Evolutionary conservation across 768 basidiomycete genomes (phyloP), one percentile per base, ranked within the genome.

Genomic region (Tubosaeta sp.): DNA sequence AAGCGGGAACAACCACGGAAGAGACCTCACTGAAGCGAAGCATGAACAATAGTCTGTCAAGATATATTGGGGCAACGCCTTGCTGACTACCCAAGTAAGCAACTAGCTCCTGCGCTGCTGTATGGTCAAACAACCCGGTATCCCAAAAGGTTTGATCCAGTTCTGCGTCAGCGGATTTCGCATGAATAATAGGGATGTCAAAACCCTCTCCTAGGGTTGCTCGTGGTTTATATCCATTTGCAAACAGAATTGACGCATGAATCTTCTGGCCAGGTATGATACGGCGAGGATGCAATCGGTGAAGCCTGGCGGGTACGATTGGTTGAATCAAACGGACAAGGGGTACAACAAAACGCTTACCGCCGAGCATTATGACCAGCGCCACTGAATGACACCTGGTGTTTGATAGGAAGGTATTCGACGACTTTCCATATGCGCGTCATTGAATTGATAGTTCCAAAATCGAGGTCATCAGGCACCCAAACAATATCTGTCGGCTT

Each of bases 391-490:
- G 49, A 58, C 7, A 65, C 58, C 27, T 60, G 63, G 2, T 63
- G 61, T 16, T 47, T 65, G 47, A 66, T 59, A 9, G 64, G 64
- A 13, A 66, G 5, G n/a, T 52, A 55, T 42, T 65, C 64, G 4
- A 66, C 16, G 10, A 37, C 19, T 2, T 38, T 27, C 63, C 64
- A 65, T 17, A 14, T 8, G 11, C 12, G 1, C 19, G 26, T 38
- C 64, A 65, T 65, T 26, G 63, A 65, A 31, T 63, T 5, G 41
- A 33, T 60, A n/a, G 17, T 54, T 11, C 63, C 64, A 26, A 54
- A 55, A 32, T 65, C 61, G 12, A 65, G 39, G 35, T 65, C 64
- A 25, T 63, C 64, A 10, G 64, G 64, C 12, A 63, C 53, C 64
- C 64, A 22, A 22, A 22, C 22, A 22, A 22, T 22, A 22, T 22